Evolutionary conservation across 257 asterid genomes (phyloP), one percentile per base, ranked within the genome.

Genomic region (Coffea eugenioides): DNA sequence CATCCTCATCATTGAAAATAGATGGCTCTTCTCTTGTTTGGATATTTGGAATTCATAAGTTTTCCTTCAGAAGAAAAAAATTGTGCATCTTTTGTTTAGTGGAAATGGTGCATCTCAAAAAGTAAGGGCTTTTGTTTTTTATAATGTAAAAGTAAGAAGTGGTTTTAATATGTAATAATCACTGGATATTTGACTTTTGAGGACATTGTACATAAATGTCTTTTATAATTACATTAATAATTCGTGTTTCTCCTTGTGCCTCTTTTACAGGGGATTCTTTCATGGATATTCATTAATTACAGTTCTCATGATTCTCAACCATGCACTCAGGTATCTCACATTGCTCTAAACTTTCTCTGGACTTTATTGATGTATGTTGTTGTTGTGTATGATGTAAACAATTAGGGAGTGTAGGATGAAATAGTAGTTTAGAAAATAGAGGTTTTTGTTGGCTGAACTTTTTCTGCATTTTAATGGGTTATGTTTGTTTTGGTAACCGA

Each of bases 301-400:
- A 45, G 92, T 92, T 83, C 92, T 93, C 90, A 95, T 95, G 99
- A 93, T 95, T 82, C 74, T 92, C 85, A 93, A 95, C 87, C 99
- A 95, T 85, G 99, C 99, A 77, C 86, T 95, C 79, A 93, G 99
- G 99, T 95, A 88, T 78, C 43, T 46, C 23, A 21, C 27, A 10
- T 75, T 36, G 49, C 64, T 25, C 8, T 54, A 71, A 61, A 16
- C 61, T 79, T 46, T 46, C 36, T 71, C 39, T 71, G 56, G 48
- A 34, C 14, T 56, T 73, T 18, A 31, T n/a, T 52, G 18, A 62
- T 27, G 14, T 49, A 20, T 13, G 15, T 73, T 45, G 13, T 51
- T 52, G 36, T 54, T 52, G 56, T 27, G 31, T 27, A 56, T 39
- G 69, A 74, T 74, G 52, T 65, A 62, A 57, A 36, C 13, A 39